Conservation (phyloP, 2,329 filamentous ascomycete species). For the Pseudogymnoascus sp. region DNA sequence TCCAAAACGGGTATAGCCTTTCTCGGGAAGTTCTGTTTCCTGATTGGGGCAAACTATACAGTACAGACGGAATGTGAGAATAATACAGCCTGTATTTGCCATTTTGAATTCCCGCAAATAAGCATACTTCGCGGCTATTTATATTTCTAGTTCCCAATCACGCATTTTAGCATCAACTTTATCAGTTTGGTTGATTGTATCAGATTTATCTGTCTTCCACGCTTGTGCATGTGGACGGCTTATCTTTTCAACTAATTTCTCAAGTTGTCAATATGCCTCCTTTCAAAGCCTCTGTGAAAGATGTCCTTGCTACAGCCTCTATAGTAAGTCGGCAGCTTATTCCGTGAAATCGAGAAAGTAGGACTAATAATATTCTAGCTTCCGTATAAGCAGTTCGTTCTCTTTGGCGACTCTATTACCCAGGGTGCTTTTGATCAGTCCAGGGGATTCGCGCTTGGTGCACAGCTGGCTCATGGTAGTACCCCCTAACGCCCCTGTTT, state of each 20-base stretch:
- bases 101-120: background rate
- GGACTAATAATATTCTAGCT: background rate
- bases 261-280: background rate
- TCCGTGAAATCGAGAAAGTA: background rate
- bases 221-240: background rate
- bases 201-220: background rate
- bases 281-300: background rate
- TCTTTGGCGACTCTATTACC: constrained; percentile 87
- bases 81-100: background rate
- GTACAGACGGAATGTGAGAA: background rate
- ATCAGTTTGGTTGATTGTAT: background rate
- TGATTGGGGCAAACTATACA: background rate
- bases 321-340: background rate
- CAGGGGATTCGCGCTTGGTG: constrained; percentile 65
- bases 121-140: background rate
- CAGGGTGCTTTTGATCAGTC: constrained; percentile 54
- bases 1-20: background rate
- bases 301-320: background rate
- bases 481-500: constrained; percentile 13
- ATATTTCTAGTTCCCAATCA: background rate
- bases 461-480: constrained; percentile 58
- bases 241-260: background rate
- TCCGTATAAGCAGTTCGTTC: constrained; percentile 51
- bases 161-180: background rate
- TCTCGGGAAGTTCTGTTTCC: background rate